Conservation (phyloP, 2,329 filamentous ascomycete species). For the Chrysoporthe cubensis region DNA sequence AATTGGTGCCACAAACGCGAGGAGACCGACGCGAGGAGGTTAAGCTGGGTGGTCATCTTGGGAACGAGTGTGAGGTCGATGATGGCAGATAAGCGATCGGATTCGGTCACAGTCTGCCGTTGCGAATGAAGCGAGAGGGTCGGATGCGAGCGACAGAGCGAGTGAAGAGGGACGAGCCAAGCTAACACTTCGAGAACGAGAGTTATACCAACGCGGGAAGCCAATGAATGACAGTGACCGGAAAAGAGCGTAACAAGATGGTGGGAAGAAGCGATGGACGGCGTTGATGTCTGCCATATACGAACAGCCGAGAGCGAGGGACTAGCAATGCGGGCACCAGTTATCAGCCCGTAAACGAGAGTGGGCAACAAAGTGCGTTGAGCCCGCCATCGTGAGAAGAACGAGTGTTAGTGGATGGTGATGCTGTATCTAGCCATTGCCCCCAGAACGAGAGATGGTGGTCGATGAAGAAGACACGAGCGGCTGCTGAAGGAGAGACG, state of each 20-base stretch:
- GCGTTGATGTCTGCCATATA: background rate
- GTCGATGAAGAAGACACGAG: background rate
- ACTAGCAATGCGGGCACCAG: background rate
- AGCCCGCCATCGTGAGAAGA: background rate
- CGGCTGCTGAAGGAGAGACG: background rate
- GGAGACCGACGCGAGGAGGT: background rate
- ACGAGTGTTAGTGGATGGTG: background rate
- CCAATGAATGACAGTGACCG: background rate
- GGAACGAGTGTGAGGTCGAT: background rate
- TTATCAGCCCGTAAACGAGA: background rate
- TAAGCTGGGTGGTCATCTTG: no score
- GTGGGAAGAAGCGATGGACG: background rate
- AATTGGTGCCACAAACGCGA: background rate
- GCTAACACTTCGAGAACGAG: background rate
- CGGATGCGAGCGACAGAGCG: no score
- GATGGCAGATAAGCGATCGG: no score
- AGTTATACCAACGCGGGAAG: background rate
- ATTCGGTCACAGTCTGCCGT: no score
- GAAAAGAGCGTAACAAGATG: background rate
- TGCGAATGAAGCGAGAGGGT: no score
- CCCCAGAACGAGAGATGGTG: background rate
- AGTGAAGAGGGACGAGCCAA: no score
- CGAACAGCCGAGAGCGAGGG: background rate
- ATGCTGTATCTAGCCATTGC: background rate
- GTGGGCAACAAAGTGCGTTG: background rate